A percentile compares a stretch with the other conserved stretches of the same genome.
These are phyloP conservation scores for Panaeolus cyanescens DNA, from an alignment of 768 basidiomycete species.

Conservation along the genomic window DNA sequence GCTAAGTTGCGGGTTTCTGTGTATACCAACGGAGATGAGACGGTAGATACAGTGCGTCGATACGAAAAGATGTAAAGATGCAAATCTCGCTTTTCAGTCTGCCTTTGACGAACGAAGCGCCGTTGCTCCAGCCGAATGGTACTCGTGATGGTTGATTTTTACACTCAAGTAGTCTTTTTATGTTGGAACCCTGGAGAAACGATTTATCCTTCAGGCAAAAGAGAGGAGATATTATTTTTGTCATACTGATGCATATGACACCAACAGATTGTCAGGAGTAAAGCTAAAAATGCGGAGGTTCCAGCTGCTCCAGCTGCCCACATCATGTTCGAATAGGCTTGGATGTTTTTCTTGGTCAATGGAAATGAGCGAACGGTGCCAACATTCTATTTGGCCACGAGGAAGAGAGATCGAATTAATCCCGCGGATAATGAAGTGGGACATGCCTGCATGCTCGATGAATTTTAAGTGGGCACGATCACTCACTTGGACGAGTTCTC, in stretches of 20 bases:
- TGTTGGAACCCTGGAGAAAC: not conserved
- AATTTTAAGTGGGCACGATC: not conserved
- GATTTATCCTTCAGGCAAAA: not conserved
- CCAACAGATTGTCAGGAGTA: not conserved
- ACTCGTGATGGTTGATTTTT: not conserved
- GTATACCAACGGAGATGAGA: not conserved
- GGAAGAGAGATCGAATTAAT: slow-evolving; percentile 1
- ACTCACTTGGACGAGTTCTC: not conserved
- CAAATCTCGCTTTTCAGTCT: not conserved
- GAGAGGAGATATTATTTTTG: not conserved
- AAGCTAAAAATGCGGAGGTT: too few species aligned
- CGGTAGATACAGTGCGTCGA: not conserved
- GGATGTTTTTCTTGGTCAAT: not conserved
- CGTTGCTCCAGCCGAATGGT: not conserved
- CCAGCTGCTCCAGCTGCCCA: not conserved
- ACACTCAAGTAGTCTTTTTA: not conserved
- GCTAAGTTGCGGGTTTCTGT: not conserved
- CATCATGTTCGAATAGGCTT: not conserved
- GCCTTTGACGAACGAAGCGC: not conserved
- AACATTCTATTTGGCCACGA: not conserved
- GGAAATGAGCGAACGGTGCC: not conserved
- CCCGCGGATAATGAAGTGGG: not conserved
- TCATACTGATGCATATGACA: too few species aligned
- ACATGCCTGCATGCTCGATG: not conserved
- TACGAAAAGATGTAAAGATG: not conserved